phyloP scores from a whole-genome alignment of 139 green algal species.

The Zygnema cylindricum region DNA sequence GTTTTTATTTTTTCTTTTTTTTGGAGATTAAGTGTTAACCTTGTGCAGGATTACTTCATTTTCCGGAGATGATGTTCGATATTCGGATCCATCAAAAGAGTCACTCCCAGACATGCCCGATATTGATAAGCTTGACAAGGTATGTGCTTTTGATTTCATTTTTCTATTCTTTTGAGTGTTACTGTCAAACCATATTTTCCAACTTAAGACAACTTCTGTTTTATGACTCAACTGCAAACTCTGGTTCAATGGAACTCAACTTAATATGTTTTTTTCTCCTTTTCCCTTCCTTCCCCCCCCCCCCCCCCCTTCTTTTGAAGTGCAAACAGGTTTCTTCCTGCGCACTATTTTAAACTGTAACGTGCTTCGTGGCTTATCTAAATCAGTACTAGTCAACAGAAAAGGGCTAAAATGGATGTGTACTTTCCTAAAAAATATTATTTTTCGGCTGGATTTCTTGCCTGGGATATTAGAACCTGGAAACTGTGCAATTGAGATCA shows the following conservation, averaged over 20 bases:
- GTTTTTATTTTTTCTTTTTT: too few relatives aligned
- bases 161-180: too few relatives aligned
- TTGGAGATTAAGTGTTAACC: background rate
- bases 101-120: conserved; percentile 17
- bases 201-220: conserved; percentile 26
- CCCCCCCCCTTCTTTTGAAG: background rate
- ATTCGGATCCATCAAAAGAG: background rate
- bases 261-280: background rate
- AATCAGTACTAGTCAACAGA: too few relatives aligned
- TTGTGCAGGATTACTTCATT: conserved; percentile 34
- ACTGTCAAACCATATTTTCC: too few relatives aligned
- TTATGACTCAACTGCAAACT: background rate
- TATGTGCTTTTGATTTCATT: too few relatives aligned
- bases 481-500: too few relatives aligned
- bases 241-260: background rate
- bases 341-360: too few relatives aligned
- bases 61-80: conserved; percentile 6
- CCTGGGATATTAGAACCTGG: too few relatives aligned
- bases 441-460: too few relatives aligned
- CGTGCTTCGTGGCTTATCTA: too few relatives aligned
- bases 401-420: too few relatives aligned
- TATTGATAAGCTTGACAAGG: conserved; percentile 34
- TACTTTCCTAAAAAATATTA: too few relatives aligned
- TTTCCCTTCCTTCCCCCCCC: background rate
- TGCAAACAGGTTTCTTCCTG: conserved; percentile 7